Percentiles rank a stretch among this genome's conserved stretches.
phyloP scores from a whole-genome alignment of 371 early-diverging fungal genomes.

The Syncephalastrum monosporum region DNA sequence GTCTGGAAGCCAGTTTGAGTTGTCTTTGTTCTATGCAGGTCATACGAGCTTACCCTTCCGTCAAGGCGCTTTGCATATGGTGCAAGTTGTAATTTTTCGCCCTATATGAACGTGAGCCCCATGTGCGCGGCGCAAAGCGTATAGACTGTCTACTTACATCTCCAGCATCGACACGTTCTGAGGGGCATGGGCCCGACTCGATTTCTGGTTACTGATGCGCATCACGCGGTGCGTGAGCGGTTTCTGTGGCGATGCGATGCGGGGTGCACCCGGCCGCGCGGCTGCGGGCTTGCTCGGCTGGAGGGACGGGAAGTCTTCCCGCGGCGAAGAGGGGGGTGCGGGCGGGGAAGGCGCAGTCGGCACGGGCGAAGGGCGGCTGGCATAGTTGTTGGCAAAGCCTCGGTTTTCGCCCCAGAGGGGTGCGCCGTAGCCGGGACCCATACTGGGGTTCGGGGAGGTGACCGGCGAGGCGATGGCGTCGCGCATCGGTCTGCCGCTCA shows the following conservation, averaged over 20 bases:
- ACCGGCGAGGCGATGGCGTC: not conserved
- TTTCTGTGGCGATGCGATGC: constrained; percentile 6
- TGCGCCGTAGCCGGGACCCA: constrained; percentile 7
- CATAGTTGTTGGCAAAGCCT: constrained; percentile 21
- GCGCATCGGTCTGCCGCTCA: not conserved
- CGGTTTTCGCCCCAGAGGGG: constrained; percentile 43
- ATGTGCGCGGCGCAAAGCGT: not conserved
- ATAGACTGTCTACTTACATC: constrained; percentile 7
- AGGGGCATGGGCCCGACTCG: not conserved
- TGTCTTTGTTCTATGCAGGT: not conserved
- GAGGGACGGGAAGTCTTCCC: constrained; percentile 11
- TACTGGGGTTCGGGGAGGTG: constrained; percentile 6
- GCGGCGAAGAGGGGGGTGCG: not conserved
- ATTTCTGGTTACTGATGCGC: constrained; percentile 22
- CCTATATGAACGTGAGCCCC: constrained; percentile 9
- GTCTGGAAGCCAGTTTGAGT: constrained; percentile 10
- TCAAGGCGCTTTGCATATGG: constrained; percentile 28
- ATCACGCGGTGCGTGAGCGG: constrained; percentile 13
- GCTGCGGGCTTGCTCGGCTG: constrained; percentile 1
- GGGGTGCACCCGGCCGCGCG: constrained; percentile 15
- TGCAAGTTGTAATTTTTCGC: constrained; percentile 36
- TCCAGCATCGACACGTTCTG: constrained; percentile 3
- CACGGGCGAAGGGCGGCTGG: constrained; percentile 1
- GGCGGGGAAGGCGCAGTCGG: constrained; percentile 5
- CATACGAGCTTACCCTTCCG: constrained; percentile 22